Evolutionary conservation across 345 rosid genomes (phyloP), one percentile per base, ranked within the genome.

Genomic region (Barbarea vulgaris): DNA sequence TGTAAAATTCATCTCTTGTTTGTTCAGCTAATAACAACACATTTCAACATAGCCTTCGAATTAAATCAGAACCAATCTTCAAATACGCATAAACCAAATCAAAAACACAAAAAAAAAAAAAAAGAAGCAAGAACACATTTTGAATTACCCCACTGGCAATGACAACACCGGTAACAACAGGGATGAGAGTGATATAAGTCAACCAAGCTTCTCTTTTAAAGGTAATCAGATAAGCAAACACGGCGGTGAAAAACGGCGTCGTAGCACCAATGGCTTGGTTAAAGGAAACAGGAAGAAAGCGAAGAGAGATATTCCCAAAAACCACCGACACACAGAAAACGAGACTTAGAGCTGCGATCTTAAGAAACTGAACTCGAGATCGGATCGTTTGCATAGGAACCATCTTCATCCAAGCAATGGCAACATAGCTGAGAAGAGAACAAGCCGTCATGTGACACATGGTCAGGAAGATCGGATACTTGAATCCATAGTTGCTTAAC

Each of bases 361-460:
- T 91, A 9, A 86, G 14, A 57, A 91, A 84, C 67, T 89, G 94
- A 19, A 63, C 60, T 7, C 64, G 75, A 18, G 94, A 87, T 13
- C 85, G 82, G 42, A 88, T 79, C 18, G 82, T 84, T 61, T 89
- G 97, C 87, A 82, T 77, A n/a, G 97, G 94, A 8, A 86, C 94
- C 74, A 87, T 74, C 79, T 84, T 80, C 81, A 85, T 64, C 85
- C 89, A 81, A 2, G 85, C 86, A 30, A 91, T 77, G 19, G 89
- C 87, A 1, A 78, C 51, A 81, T 87, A 87, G 81, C 94, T 88
- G 5, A 83, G 71, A 51, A 86, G 65, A 5, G 86, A 85, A 70
- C 94, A 89, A 0, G 92, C 92, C n/a, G 86, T 83, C 94, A 87
- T 86, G 77, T 89, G 97, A 64, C 92, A 85, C 88, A 89, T 87